Conservation (phyloP, 352 stramenopile genomes). For the Globisporangium abappressorium region DNA sequence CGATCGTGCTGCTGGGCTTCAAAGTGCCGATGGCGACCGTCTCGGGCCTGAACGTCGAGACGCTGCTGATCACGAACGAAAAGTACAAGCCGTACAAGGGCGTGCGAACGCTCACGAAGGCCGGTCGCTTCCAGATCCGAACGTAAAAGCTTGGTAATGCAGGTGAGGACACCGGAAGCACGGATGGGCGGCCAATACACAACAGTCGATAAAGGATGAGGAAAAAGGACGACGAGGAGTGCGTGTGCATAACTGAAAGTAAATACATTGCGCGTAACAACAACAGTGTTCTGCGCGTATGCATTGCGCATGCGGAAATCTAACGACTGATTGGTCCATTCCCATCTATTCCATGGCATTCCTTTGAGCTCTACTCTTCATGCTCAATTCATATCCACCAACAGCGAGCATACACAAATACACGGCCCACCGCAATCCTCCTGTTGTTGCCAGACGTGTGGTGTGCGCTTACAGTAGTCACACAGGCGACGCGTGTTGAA, state of each 20-base stretch:
- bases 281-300: not conserved
- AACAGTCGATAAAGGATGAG: not conserved
- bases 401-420: not conserved
- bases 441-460: not conserved
- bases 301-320: not conserved
- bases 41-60: slow-evolving; percentile 94
- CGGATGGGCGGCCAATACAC: not conserved
- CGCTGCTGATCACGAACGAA: slow-evolving; percentile 94
- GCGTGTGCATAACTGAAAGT: not conserved
- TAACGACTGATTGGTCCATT: not conserved
- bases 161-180: not conserved
- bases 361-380: not conserved
- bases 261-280: not conserved
- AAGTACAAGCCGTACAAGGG: slow-evolving; percentile 98
- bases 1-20: slow-evolving; percentile 94
- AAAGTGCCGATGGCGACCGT: slow-evolving; percentile 96
- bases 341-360: not conserved
- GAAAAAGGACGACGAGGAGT: not conserved
- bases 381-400: not conserved
- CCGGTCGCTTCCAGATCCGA: slow-evolving; percentile 94
- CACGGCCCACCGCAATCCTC: not conserved
- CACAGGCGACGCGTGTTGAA: slow-evolving; percentile 3
- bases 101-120: slow-evolving; percentile 95
- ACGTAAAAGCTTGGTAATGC: slow-evolving; percentile 39
- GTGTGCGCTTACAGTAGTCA: slow-evolving; percentile 3